phyloP scores from a whole-genome alignment of 2,329 filamentous ascomycete genomes.

The Aureobasidium sp. region DNA sequence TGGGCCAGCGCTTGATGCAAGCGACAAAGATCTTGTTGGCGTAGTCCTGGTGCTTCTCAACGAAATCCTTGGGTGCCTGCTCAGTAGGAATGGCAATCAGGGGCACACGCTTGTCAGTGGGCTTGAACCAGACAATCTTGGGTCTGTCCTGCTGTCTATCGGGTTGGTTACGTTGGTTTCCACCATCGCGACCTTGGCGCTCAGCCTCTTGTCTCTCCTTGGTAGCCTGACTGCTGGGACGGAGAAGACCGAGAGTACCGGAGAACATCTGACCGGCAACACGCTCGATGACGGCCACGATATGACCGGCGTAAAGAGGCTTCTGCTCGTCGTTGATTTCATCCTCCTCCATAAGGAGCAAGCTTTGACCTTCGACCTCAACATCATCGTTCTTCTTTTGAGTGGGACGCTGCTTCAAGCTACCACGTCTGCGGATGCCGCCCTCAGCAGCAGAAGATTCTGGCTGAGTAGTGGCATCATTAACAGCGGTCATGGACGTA shows the following conservation, averaged over 20 bases:
- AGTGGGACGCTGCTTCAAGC: slow-evolving; percentile 89
- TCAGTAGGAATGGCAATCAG: slow-evolving; percentile 97
- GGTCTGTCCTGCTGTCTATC: slow-evolving; percentile 89
- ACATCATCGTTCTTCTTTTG: slow-evolving; percentile 99
- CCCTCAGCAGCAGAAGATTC: slow-evolving; percentile 64
- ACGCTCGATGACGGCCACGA: slow-evolving; percentile 95
- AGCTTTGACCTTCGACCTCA: slow-evolving; percentile 94
- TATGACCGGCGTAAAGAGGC: slow-evolving; percentile 91
- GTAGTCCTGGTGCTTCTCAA: slow-evolving; percentile 97
- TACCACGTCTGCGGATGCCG: slow-evolving; percentile 84
- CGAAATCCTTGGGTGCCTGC: slow-evolving; percentile 93
- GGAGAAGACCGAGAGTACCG: slow-evolving; percentile 80
- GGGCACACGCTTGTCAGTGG: slow-evolving; percentile 96
- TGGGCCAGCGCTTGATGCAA: slow-evolving; percentile 99
- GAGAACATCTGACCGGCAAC: slow-evolving; percentile 99
- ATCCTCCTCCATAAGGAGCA: slow-evolving; percentile 94
- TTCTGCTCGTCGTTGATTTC: slow-evolving; percentile 99
- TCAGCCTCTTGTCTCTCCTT: slow-evolving; percentile 99
- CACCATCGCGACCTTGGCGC: slow-evolving; percentile 80
- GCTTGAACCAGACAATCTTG: slow-evolving; percentile 99
- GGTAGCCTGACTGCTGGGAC: slow-evolving; percentile 94
- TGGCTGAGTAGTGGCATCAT: slow-evolving; percentile 51
- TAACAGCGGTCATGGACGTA: slow-evolving; percentile 62
- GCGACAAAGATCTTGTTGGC: slow-evolving; percentile 97
- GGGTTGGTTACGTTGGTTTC: slow-evolving; percentile 63